phyloP scores from a whole-genome alignment of 306 rosid species.

The Malus asiatica region DNA sequence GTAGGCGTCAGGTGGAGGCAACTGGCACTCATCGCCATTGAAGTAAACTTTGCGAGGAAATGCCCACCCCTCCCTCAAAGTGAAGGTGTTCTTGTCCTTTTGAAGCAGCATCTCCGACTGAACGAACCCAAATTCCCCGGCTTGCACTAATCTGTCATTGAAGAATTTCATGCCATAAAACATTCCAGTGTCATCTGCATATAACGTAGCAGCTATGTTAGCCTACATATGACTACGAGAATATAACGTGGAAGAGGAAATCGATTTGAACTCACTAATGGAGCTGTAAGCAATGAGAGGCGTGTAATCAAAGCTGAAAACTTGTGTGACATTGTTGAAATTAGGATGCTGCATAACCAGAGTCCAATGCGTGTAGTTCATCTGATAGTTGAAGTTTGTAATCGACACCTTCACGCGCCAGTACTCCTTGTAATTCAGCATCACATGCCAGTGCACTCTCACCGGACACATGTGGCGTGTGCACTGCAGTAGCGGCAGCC shows the following conservation, averaged over 20 bases:
- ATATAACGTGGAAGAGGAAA: not conserved
- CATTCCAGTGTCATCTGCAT: slow-evolving; percentile 92
- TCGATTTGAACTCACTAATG: slow-evolving; percentile 53
- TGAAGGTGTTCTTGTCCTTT: slow-evolving; percentile 67
- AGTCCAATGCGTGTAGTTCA: slow-evolving; percentile 81
- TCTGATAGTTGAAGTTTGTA: slow-evolving; percentile 73
- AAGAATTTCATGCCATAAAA: slow-evolving; percentile 74
- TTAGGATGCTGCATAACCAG: slow-evolving; percentile 89
- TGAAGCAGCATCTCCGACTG: slow-evolving; percentile 78
- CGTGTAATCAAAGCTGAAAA: slow-evolving; percentile 88
- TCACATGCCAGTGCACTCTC: slow-evolving; percentile 90
- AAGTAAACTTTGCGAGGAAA: slow-evolving; percentile 85
- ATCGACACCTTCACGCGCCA: slow-evolving; percentile 81
- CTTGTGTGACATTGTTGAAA: slow-evolving; percentile 83
- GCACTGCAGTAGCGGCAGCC: slow-evolving; percentile 71
- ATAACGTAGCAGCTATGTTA: not conserved
- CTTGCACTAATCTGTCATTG: slow-evolving; percentile 76
- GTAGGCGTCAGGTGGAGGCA: slow-evolving; percentile 84
- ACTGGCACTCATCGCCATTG: slow-evolving; percentile 90
- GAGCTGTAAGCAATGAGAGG: slow-evolving; percentile 65
- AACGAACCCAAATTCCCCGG: slow-evolving; percentile 71
- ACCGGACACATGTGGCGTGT: slow-evolving; percentile 95
- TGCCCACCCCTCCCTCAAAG: slow-evolving; percentile 92
- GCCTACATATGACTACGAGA: not conserved
- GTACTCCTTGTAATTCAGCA: slow-evolving; percentile 71